Base-by-base conservation (phyloP, 2,329 filamentous ascomycete species). In the Ceratocystis lukuohia region DNA sequence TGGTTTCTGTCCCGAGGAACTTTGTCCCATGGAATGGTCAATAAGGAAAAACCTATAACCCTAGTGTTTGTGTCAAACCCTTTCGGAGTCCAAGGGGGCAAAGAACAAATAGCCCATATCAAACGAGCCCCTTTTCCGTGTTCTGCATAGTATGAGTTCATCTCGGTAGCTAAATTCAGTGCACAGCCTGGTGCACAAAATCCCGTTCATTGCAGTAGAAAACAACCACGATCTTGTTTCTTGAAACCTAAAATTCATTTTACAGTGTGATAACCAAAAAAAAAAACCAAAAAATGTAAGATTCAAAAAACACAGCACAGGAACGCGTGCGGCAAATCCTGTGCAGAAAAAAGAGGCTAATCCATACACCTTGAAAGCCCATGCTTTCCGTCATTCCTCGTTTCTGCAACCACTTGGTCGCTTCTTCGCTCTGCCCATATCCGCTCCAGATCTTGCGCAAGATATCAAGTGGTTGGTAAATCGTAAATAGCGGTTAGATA, bases 301-400 rank as follows among this genome's bases (percentile, higher is more conserved):
- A 67, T 69, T 68, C 56, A 66, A 69, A 63, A 64, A 64, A 65
- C 66, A 69, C 61, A 66, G 50, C 53, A 62, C 63, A 64, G 62
- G 28, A 22, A 33, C 20, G 15, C 48, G 53, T 57, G 53, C 25
- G 25, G 6, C 15, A 28, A 57, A 5, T 5, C 25, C 10, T 17
- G 53, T 50, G 41, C 61, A 57, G 61, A 25, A 65, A 63, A 41
- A 20, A 61, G 46, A 53, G 67, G 53, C 53, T 53, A 61, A 65
- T 65, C 37, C 33, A 65, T 48, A 48, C 33, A 65, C 64, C 41
- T 12, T 61, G 17, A 62, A 10, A 45, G n/a, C 25, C 61, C n/a
- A 41, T 53, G 22, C 33, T 41, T 25, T 20, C 30, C 28, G 12
- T 20, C 28, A 25, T 44, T 45, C 33, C 25, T 22, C 61, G n/a